Percentiles rank a stretch among this genome's conserved stretches.
These are phyloP conservation scores for Populus euphratica DNA, from an alignment of 345 rosid species.

Conservation along the genomic window DNA sequence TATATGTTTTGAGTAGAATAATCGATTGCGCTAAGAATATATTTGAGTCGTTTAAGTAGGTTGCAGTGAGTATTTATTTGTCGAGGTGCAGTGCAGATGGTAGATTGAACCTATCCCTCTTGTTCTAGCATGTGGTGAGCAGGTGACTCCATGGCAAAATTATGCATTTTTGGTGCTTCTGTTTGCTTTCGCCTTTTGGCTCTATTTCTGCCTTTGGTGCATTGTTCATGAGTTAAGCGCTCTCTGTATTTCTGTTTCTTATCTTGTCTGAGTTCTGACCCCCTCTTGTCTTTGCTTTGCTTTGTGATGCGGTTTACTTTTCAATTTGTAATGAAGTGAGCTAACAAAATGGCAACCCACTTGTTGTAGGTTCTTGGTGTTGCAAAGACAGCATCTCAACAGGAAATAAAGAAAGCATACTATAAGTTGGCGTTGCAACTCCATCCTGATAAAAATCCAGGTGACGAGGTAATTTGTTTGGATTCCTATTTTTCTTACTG, in stretches of 20 bases:
- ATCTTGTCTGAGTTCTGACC: neutral
- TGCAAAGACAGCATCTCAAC: slow-evolving; percentile 60
- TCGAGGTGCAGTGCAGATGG: neutral
- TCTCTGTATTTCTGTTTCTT: neutral
- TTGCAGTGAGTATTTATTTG: neutral
- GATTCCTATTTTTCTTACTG: neutral
- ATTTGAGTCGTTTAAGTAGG: too few species aligned
- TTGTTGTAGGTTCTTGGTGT: slow-evolving; percentile 72
- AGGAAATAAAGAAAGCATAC: slow-evolving; percentile 88
- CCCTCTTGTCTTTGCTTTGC: neutral
- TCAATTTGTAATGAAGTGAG: slow-evolving; percentile 4
- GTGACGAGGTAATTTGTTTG: slow-evolving; percentile 56
- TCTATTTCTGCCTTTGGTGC: neutral
- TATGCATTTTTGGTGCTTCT: neutral
- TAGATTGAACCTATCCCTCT: neutral
- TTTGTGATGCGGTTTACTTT: neutral
- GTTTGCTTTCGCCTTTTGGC: neutral
- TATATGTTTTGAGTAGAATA: neutral
- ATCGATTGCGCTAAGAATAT: neutral
- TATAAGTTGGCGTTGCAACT: slow-evolving; percentile 77
- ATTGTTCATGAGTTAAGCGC: neutral
- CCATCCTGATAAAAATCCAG: slow-evolving; percentile 93
- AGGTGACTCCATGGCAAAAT: neutral
- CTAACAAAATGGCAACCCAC: neutral
- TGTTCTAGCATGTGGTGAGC: neutral